These are phyloP conservation scores for Diphasiastrum complanatum DNA, from an alignment of 83 land plant species.

Conservation along the genomic window DNA sequence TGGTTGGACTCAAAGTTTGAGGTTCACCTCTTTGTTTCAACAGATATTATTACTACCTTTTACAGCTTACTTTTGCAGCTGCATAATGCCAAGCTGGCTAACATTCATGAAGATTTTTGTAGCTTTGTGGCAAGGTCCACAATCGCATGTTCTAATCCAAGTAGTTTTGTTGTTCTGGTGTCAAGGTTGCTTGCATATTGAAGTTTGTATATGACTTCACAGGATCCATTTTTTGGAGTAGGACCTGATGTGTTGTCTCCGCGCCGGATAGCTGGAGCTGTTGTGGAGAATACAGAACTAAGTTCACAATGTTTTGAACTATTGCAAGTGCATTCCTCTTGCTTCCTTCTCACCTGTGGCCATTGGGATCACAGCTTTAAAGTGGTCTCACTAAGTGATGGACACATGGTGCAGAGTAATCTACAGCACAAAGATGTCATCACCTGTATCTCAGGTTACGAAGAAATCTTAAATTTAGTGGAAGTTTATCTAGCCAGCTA, in stretches of 20 bases:
- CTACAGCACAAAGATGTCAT: conserved; percentile 92
- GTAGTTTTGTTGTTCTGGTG: not conserved
- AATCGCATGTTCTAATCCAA: no score
- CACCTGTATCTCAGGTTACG: conserved; percentile 84
- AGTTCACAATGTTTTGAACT: conserved; percentile 60
- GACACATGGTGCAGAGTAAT: conserved; percentile 75
- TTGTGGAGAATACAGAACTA: conserved; percentile 65
- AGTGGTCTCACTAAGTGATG: conserved; percentile 71
- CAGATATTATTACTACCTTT: no score
- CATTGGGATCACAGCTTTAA: conserved; percentile 98
- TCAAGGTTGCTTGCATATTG: not conserved
- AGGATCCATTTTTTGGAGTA: conserved; percentile 90
- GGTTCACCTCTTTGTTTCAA: no score
- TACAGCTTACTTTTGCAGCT: no score
- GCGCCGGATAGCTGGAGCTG: conserved; percentile 61
- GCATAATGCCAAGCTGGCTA: no score
- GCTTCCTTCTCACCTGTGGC: conserved; percentile 74
- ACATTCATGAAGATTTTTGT: no score
- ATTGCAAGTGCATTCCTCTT: conserved; percentile 59
- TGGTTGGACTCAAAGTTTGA: no score
- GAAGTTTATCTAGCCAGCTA: not conserved
- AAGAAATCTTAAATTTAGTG: not conserved
- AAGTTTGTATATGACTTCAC: conserved; percentile 17
- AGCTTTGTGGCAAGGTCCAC: no score
- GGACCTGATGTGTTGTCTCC: conserved; percentile 67